These are phyloP conservation scores for Fusarium chaquense DNA, from an alignment of 2,329 filamentous ascomycete genomes.

Conservation along the genomic window DNA sequence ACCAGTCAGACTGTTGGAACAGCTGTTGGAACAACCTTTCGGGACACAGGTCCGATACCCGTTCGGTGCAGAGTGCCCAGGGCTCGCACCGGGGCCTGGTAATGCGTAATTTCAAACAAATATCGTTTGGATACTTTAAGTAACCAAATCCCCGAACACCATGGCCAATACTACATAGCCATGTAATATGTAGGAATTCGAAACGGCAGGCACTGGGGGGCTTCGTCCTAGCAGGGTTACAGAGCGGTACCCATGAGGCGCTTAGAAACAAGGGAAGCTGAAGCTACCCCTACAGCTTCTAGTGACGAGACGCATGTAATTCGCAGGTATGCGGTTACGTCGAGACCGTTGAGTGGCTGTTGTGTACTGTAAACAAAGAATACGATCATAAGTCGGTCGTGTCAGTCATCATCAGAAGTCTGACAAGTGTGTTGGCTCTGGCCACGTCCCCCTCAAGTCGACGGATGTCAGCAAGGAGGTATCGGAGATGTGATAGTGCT, in stretches of 20 bases:
- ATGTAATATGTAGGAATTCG: conserved; percentile 11
- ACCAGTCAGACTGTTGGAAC: conserved; percentile 5
- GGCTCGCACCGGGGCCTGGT: neutral
- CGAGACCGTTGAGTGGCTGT: conserved; percentile 13
- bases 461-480: conserved; percentile 31
- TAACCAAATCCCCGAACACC: conserved; percentile 4
- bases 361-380: neutral
- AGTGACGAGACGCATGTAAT: neutral
- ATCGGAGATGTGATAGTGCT: conserved; percentile 37
- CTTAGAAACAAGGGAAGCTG: conserved; percentile 39
- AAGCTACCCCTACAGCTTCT: conserved; percentile 12
- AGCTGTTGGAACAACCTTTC: neutral
- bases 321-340: conserved; percentile 6
- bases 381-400: neutral
- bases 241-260: conserved; percentile 28
- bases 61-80: neutral
- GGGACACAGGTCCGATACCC: conserved; percentile 13
- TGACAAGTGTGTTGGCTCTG: neutral
- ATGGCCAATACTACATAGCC: neutral
- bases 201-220: conserved; percentile 32
- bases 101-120: conserved; percentile 13
- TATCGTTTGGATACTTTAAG: conserved; percentile 2
- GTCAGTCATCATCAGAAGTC: neutral
- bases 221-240: conserved; percentile 36
- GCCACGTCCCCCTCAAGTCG: conserved; percentile 9